Conservation (phyloP, 2,329 filamentous ascomycete genomes). For the Epichloe festucae region DNA sequence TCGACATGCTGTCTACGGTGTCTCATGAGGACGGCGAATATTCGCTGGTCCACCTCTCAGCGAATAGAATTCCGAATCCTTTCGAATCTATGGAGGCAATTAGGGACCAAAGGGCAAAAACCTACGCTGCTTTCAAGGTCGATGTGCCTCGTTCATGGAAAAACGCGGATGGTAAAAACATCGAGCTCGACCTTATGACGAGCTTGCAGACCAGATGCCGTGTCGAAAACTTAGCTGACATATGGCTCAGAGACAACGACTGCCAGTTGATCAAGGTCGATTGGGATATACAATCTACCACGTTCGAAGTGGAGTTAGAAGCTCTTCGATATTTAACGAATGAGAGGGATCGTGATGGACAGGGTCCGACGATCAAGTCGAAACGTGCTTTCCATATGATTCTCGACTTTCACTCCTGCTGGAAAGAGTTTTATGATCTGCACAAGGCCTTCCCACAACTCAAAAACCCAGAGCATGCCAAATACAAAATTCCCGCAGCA, state of each 20-base stretch:
- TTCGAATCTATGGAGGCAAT: conserved; percentile 13
- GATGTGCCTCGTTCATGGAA: conserved; percentile 20
- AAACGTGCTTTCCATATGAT: conserved; percentile 21
- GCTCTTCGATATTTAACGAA: conserved; percentile 15
- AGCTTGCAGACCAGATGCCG: conserved; percentile 48
- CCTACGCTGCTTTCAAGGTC: conserved; percentile 21
- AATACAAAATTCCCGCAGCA: conserved; percentile 11
- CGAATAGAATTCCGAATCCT: conserved; percentile 18
- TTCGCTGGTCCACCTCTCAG: conserved; percentile 14
- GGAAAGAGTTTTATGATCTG: conserved; percentile 13
- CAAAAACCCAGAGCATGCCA: conserved; percentile 12
- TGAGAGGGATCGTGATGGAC: conserved; percentile 9
- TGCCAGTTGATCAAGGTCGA: conserved; percentile 14
- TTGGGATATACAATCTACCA: conserved; percentile 16
- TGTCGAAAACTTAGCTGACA: conserved; percentile 9
- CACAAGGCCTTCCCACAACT: conserved; percentile 21
- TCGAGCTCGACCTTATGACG: conserved; percentile 41
- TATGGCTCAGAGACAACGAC: conserved; percentile 8
- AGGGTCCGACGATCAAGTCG: conserved; percentile 10
- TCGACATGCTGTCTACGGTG: conserved; percentile 15
- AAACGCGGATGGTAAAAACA: conserved; percentile 10
- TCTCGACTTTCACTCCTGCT: conserved; percentile 14
- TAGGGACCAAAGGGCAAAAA: conserved; percentile 5
- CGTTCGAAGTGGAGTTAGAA: conserved; percentile 21
- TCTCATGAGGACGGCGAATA: conserved; percentile 10